Base-by-base conservation (phyloP, 306 rosid genomes). In the Benincasa hispida region DNA sequence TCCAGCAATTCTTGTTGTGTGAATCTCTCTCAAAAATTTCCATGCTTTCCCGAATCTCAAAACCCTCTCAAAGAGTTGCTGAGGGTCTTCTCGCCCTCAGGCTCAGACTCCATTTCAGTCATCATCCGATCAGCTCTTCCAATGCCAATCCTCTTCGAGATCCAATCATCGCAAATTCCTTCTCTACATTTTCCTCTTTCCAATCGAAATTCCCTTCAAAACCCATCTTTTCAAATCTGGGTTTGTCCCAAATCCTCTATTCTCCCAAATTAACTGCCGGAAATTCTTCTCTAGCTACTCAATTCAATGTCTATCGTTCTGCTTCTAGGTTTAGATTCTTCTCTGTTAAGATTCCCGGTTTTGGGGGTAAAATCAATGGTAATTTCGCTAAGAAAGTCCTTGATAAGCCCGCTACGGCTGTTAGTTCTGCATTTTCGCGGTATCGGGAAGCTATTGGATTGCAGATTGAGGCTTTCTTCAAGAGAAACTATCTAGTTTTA, bases 381-480 rank as follows among this genome's bases (percentile, higher is more conserved):
- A 81, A 83, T 30, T 86, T 86, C 22, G 86, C 85, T 3, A 89
- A 85, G 78, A 89, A 79, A 79, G 76, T 83, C 39, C 45, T 90
- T 2, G 89, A 85, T 10, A 93, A 86, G 77, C 92, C 96, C 13
- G 77, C 84, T 24, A 74, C 86, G 0, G 92, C 87, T 0, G 79
- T 86, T 24, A 32, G 78, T 18, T 84, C 95, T 21, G 80, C 95
- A 18, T 83, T 91, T 68, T 77, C 89, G 37, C 85, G 97, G 21
- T 92, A 94, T 80, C 84, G 93, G 39, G 92, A 78, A 86, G 97
- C 98, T 5, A 59, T 94, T 4, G 95, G 93, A 48, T 45, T 94
- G 85, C 99, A 94, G 81, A 50, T 92, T 35, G 99, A 92, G 84
- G 93, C 99, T n/a, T 92, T 94, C 73, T 89, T 79, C 80, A 87